Evolutionary conservation across 768 basidiomycete species (phyloP), one percentile per base, ranked within the genome.

Genomic region (Boletus tylopilopsis): DNA sequence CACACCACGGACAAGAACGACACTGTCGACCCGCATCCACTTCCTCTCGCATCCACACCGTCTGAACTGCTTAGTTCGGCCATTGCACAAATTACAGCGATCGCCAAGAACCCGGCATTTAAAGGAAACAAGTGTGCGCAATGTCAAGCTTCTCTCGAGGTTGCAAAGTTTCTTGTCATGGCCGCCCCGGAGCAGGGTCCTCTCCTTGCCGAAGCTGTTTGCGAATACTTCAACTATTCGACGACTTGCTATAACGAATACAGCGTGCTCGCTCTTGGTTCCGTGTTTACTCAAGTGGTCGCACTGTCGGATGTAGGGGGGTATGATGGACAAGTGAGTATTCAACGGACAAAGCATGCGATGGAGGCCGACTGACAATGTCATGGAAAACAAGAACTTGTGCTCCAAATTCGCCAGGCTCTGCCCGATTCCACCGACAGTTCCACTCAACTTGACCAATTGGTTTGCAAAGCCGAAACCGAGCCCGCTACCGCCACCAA

Each of bases 391-490:
- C 37, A 18, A 45, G 43, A 53, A 57, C 38, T 45, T 75, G 46
- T 77, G 75, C 53, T 58, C 72, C 29, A 66, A 64, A 53, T 68
- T 75, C 46, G 44, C 69, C 4, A 38, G 51, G 1, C 34, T 69
- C 21, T 75, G 75, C 56, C 60, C 72, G 12, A 56, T 69, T 15
- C 71, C 73, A 5, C 62, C 71, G 3, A 63, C 73, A 2, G 66
- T 71, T 1, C 66, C 72, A 2, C 65, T 78, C 33, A 68, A 78
- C 60, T 51, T 76, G 35, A 75, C 70, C 4, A 55, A 49, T 38
- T 78, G 76, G 71, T 79, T 78, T 58, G 67, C 68, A 27, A 78
- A 72, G 55, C 76, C 74, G 10, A 78, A 79, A 57, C 77, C 76
- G 15, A 66, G 68, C 29, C 70, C 72, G 5, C 61, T 75, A 2